phyloP scores from a whole-genome alignment of 106 monocot genomes.

The Dactylorhiza incarnata region DNA sequence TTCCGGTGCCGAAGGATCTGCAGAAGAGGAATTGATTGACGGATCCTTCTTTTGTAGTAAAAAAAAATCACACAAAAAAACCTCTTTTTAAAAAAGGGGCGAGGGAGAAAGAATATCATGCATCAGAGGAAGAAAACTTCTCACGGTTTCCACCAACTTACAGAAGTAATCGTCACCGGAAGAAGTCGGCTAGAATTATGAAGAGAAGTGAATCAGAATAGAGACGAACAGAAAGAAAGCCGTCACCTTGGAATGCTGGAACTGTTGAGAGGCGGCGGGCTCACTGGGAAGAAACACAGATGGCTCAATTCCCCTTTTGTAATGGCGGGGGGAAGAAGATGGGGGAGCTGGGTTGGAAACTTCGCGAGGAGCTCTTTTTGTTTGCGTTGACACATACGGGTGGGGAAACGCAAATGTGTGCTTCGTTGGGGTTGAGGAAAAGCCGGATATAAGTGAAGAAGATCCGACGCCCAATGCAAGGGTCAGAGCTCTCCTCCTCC shows the following conservation, averaged over 20 bases:
- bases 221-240: neutral
- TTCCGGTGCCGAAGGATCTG: neutral
- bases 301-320: conserved; percentile 20
- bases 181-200: too few relatives aligned
- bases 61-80: too few relatives aligned
- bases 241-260: neutral
- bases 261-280: neutral
- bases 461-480: neutral
- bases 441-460: neutral
- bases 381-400: conserved; percentile 42
- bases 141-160: neutral
- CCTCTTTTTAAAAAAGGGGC: neutral
- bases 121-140: neutral
- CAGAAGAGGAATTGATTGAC: neutral
- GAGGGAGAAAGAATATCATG: neutral
- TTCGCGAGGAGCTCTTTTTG: conserved; percentile 62
- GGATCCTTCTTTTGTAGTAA: too few relatives aligned
- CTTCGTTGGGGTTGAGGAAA: conserved; percentile 3
- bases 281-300: conserved; percentile 1
- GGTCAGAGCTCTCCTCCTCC: neutral
- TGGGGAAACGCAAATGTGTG: conserved; percentile 8
- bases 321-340: neutral
- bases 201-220: neutral
- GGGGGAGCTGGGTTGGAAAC: conserved; percentile 32
- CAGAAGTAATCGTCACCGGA: too few relatives aligned